Conservation (phyloP, 2,329 filamentous ascomycete species). For the Pseudocercospora macadamiae region DNA sequence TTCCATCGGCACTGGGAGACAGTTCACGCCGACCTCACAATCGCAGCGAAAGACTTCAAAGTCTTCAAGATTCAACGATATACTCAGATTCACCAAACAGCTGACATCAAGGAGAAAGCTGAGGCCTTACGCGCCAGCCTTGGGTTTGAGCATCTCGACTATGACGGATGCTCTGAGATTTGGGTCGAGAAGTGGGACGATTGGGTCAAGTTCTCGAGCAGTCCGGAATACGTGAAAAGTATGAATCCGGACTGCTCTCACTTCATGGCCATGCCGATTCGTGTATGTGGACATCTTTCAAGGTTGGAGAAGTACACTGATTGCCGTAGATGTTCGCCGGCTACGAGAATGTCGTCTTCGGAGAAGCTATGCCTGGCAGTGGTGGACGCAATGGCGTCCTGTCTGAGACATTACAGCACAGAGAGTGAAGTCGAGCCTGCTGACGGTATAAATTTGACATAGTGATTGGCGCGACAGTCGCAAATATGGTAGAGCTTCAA, state of each 20-base stretch:
- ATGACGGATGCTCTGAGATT: conserved; percentile 23
- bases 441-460: not conserved
- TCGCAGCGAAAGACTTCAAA: conserved; percentile 35
- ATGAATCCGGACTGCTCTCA: conserved; percentile 26
- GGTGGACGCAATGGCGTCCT: conserved; percentile 23
- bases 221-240: conserved; percentile 16
- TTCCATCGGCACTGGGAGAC: conserved; percentile 41
- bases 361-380: conserved; percentile 17
- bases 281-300: not conserved
- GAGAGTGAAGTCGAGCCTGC: not conserved
- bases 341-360: conserved; percentile 26
- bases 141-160: conserved; percentile 17
- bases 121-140: conserved; percentile 9
- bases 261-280: conserved; percentile 33
- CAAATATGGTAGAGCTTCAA: too few relatives aligned
- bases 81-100: conserved; percentile 31
- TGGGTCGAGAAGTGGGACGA: conserved; percentile 24
- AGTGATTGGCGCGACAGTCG: not conserved
- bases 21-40: conserved; percentile 38
- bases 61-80: conserved; percentile 37
- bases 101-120: conserved; percentile 21
- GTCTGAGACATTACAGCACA: conserved; percentile 8
- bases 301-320: not conserved
- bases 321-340: conserved; percentile 36
- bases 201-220: conserved; percentile 18